Conservation (phyloP, 1,284 basidiomycete genomes). For the Trametes polyzona region DNA sequence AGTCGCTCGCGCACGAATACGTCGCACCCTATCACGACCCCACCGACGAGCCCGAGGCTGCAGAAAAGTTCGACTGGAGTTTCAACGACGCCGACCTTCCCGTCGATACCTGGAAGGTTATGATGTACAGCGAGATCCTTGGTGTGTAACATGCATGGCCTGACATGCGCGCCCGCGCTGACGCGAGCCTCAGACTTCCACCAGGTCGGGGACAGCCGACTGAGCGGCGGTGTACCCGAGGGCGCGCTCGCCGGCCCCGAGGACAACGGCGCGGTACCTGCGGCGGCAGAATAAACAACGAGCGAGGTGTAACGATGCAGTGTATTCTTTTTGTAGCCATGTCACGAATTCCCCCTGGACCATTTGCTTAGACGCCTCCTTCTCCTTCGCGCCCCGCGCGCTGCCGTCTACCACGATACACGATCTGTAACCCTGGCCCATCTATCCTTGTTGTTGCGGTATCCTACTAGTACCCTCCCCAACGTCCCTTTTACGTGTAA, state of each 20-base stretch:
- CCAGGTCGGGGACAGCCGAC: conserved; percentile 62
- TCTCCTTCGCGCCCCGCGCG: neutral
- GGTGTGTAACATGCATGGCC: conserved; percentile 53
- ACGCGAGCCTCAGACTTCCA: conserved; percentile 65
- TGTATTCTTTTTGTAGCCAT: conserved; percentile 15
- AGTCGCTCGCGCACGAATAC: conserved; percentile 93
- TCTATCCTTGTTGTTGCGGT: conserved; percentile 10
- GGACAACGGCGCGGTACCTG: conserved; percentile 28
- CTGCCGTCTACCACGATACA: neutral
- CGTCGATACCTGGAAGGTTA: conserved; percentile 99
- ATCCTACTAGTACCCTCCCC: conserved; percentile 1
- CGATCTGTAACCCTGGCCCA: conserved; percentile 4
- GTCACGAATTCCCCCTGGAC: conserved; percentile 11
- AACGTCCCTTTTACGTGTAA: neutral
- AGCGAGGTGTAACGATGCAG: conserved; percentile 2
- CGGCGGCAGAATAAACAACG: conserved; percentile 19
- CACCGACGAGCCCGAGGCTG: conserved; percentile 94
- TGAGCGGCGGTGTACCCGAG: conserved; percentile 51
- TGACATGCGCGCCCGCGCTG: neutral
- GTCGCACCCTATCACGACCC: conserved; percentile 98
- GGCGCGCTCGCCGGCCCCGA: conserved; percentile 71
- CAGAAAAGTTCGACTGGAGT: conserved; percentile 97
- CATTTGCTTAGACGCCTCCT: conserved; percentile 10
- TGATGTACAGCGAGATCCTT: conserved; percentile 97
- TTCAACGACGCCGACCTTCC: conserved; percentile 99